Percentiles rank a stretch among this genome's conserved stretches.
These are phyloP conservation scores for Incumbomyces delicatus DNA, from an alignment of 2,329 filamentous ascomycete species.

Conservation along the genomic window DNA sequence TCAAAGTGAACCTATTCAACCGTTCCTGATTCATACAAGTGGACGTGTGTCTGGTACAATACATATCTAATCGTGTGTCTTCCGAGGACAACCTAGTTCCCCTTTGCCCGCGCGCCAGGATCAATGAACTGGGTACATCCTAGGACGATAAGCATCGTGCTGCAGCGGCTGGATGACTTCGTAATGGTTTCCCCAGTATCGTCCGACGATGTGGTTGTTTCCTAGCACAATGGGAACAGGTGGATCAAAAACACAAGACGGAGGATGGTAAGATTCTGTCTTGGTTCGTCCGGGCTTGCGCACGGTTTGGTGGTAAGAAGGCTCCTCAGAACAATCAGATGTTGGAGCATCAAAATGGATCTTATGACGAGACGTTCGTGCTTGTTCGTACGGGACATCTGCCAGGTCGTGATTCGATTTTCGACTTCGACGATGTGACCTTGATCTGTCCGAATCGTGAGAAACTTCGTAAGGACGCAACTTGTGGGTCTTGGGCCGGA, in stretches of 20 bases:
- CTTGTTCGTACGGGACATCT: not conserved
- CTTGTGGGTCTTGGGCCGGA: not conserved
- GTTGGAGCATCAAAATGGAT: not conserved
- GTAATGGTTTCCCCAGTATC: not conserved
- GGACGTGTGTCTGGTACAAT: conserved; percentile 5
- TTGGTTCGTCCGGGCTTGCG: not conserved
- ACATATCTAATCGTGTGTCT: not conserved
- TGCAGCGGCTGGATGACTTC: conserved; percentile 3
- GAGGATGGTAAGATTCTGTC: conserved; percentile 1
- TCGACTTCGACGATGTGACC: not conserved
- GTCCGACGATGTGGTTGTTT: not conserved
- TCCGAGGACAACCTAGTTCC: not conserved
- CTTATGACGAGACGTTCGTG: not conserved
- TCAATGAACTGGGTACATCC: conserved; percentile 7
- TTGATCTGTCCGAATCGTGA: not conserved
- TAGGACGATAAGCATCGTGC: conserved; percentile 5
- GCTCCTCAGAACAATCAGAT: not conserved
- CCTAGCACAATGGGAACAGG: not conserved
- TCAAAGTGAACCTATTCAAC: no score
- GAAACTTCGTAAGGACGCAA: not conserved
- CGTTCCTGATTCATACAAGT: conserved; percentile 1
- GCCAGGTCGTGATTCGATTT: not conserved
- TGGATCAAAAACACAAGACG: not conserved
- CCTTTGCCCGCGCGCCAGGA: not conserved
- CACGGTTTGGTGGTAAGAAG: not conserved